A percentile compares a stretch with the other conserved stretches of the same genome.
Conservation (phyloP, 306 rosid genomes). For the Acacia melanoxylon region DNA sequence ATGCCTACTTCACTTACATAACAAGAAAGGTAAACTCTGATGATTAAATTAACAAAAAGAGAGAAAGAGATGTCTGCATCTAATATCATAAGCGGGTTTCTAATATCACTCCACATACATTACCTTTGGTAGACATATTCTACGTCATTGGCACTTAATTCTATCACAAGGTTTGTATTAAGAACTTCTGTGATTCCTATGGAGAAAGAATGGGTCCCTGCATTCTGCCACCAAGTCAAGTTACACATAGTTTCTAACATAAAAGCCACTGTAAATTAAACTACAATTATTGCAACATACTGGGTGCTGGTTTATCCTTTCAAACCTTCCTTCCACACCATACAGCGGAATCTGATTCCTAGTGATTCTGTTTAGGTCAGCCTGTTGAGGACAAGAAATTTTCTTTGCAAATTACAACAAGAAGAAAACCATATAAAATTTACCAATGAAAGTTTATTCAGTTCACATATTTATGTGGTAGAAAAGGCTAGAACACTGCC, state of each 20-base stretch:
- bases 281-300: conserved; percentile 50
- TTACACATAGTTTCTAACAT: conserved; percentile 20
- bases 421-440: conserved; percentile 14
- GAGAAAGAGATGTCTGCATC: not conserved
- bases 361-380: conserved; percentile 67
- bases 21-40: conserved; percentile 2
- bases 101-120: too few relatives aligned
- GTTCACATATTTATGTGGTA: not conserved
- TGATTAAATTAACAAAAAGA: not conserved
- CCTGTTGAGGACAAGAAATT: conserved; percentile 52
- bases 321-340: conserved; percentile 87
- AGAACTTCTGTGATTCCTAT: conserved; percentile 91
- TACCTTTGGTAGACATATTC: conserved; percentile 95
- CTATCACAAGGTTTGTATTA: conserved; percentile 83
- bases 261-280: conserved; percentile 25
- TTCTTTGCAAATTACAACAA: conserved; percentile 31
- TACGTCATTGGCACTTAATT: conserved; percentile 87
- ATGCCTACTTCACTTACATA: not conserved
- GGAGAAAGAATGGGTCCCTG: conserved; percentile 89
- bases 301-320: conserved; percentile 97
- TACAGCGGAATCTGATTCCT: conserved; percentile 80
- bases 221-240: conserved; percentile 54
- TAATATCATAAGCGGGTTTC: not conserved
- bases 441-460: not conserved
- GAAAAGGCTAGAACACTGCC: not conserved